Evolutionary conservation across 148 eudicot genomes (phyloP), one percentile per base, ranked within the genome.

Genomic region (Vaccinium corymbosum): DNA sequence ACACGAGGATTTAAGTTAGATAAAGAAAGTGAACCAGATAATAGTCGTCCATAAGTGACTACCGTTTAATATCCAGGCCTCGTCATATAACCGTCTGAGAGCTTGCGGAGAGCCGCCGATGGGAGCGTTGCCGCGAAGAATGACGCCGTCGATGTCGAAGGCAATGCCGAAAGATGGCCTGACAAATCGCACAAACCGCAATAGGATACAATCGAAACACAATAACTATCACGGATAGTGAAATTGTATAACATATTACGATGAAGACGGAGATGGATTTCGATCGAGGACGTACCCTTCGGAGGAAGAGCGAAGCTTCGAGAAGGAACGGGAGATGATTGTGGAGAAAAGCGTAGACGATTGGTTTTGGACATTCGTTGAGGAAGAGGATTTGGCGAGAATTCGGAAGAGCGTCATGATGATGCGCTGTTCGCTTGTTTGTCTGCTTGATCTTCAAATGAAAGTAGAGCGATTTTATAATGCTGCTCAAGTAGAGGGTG

Each of bases 111-210:
- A 91, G 74, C 92, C 90, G 79, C 90, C 93, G 53, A 91, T 90
- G 27, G 93, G 92, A 61, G 85, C 48, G 10, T 83, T 80, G 75
- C 95, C 93, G 20, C 89, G 95, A 53, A 93, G 89, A 85, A 93
- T 52, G 51, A 93, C 95, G 51, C 95, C 95, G 68, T 93, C 95
- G 17, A 93, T 84, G 79, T 93, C 93, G 82, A 93, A 93, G 0
- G 93, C 93, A 49, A 91, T 90, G 83, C 92, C 95, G 70, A 93
- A 91, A n/a, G 89, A 83, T 4, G 84, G 84, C 82, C 90, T 90
- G 83, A 25, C 14, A 5, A 81, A 13, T 17, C 29, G 53, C 53
- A 85, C 1, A 68, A 68, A 12, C 56, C 71, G 42, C 38, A 84
- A 29, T 73, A 1, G 5, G 9, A 84, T 22, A 59, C 16, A 17